Conservation (phyloP, 2,329 filamentous ascomycete genomes). For the Scedosporium apiospermum region DNA sequence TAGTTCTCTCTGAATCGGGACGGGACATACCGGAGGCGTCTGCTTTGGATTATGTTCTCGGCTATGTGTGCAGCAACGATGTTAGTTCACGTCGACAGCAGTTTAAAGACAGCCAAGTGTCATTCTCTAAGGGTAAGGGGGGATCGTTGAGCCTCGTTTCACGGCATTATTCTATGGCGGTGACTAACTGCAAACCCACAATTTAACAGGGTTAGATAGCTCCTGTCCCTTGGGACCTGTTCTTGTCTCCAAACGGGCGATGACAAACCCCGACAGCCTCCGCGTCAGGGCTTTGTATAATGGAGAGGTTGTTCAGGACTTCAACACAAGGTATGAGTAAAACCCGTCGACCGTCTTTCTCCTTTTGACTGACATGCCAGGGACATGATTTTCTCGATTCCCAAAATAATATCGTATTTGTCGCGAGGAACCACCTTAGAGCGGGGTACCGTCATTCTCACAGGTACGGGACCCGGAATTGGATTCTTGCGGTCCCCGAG, state of each 20-base stretch:
- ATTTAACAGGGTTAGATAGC: constrained; percentile 45
- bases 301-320: constrained; percentile 45
- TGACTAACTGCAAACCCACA: too few relatives aligned
- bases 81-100: constrained; percentile 73
- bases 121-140: constrained; percentile 50
- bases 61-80: constrained; percentile 69
- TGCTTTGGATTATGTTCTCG: constrained; percentile 62
- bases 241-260: constrained; percentile 49
- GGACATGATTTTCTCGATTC: too few relatives aligned
- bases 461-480: neutral
- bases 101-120: constrained; percentile 61
- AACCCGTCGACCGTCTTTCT: too few relatives aligned
- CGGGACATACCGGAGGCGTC: constrained; percentile 53
- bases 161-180: too few relatives aligned
- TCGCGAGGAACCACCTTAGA: neutral
- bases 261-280: constrained; percentile 47
- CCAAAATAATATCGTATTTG: too few relatives aligned
- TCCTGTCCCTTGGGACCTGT: constrained; percentile 67
- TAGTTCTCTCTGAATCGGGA: constrained; percentile 60
- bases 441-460: neutral
- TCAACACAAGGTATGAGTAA: constrained; percentile 39
- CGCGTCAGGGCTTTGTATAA: constrained; percentile 50
- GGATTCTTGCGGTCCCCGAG: too few relatives aligned
- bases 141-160: too few relatives aligned
- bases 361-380: too few relatives aligned